Base-by-base conservation (phyloP, 2,329 filamentous ascomycete genomes). In the Monosporascus sp. region DNA sequence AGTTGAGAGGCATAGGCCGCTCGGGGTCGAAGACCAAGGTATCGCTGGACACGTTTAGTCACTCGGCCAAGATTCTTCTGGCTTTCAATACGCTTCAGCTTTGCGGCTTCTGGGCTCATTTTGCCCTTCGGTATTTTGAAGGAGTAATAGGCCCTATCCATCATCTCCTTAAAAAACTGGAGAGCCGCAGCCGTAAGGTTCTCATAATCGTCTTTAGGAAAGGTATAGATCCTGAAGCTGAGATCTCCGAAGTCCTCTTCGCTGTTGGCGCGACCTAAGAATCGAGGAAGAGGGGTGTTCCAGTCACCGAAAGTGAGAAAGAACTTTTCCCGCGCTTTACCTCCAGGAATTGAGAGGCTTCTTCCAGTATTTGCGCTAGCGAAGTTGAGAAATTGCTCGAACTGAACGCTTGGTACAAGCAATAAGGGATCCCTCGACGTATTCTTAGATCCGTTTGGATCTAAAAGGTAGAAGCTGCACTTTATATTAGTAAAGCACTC, bases 361-460 rank as follows among this genome's bases (percentile, higher is more conserved):
- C 76, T 78, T 1, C 69, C 65, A 3, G 87, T 75, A 44, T 82
- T 76, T 1, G 68, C 65, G 64, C 91, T 91, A 67, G 93, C 82
- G 5, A 81, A 74, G 3, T 77, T 64, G 0, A 96, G 73, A 6
- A 94, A 80, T 9, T 73, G 65, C 54, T 84, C 71, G 37, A 92
- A 80, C 65, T 96, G 88, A 1, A 65, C 61, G 1, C 84, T 82
- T 1, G 85, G 81, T 1, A 95, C 80, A 37, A 96, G 77, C 24
- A 93, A 69, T 26, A 87, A 73, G 1, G 85, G 82, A 49, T 77
- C 78, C 9, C 48, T 40, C 5, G 35, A 26, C 11, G n/a, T 26
- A 4, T 48, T 26, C 14, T 50, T 40, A 9, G 35, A 26, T 16
- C n/a, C 40, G 6, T 50, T 26, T 24, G 54, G 56, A 48, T 58